phyloP scores from a whole-genome alignment of 805 yeast species.

The Yueomyces sp. region DNA sequence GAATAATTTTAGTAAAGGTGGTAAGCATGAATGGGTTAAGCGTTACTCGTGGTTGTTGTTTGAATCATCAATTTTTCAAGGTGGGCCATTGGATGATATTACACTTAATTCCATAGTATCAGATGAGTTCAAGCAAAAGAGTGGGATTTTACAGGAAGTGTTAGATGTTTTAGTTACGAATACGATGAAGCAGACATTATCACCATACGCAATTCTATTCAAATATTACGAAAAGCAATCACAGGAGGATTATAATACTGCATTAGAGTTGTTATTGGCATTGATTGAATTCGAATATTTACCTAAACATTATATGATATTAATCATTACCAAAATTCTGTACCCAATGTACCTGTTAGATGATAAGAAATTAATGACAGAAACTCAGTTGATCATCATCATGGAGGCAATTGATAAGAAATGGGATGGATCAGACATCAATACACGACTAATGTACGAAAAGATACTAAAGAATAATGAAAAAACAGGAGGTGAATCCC shows the following conservation, averaged over 20 bases:
- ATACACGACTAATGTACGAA: slow-evolving; percentile 2
- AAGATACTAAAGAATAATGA: not conserved
- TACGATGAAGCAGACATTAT: slow-evolving; percentile 48
- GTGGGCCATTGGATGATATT: slow-evolving; percentile 42
- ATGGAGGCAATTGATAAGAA: slow-evolving; percentile 14
- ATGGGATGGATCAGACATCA: slow-evolving; percentile 11
- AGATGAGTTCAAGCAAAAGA: slow-evolving; percentile 15
- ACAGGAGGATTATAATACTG: slow-evolving; percentile 14
- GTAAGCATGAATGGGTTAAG: slow-evolving; percentile 38
- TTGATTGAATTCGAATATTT: slow-evolving; percentile 18
- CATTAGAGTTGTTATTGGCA: slow-evolving; percentile 11
- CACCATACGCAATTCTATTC: slow-evolving; percentile 58
- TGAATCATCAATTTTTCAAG: slow-evolving; percentile 42
- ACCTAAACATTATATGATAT: slow-evolving; percentile 17
- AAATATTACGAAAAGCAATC: slow-evolving; percentile 30
- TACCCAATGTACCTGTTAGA: slow-evolving; percentile 14
- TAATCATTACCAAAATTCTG: slow-evolving; percentile 16
- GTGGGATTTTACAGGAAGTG: slow-evolving; percentile 18
- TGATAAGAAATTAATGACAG: slow-evolving; percentile 12
- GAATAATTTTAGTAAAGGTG: slow-evolving; percentile 49
- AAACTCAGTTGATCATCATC: slow-evolving; percentile 10
- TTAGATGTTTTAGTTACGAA: slow-evolving; percentile 31
- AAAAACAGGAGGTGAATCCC: not conserved
- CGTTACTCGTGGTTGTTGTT: slow-evolving; percentile 46
- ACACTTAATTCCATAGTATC: slow-evolving; percentile 37